Percentiles rank a stretch among this genome's conserved stretches.
Conservation (phyloP, 176 grass and related monocot genomes). For the Aegilops sharonensis region DNA sequence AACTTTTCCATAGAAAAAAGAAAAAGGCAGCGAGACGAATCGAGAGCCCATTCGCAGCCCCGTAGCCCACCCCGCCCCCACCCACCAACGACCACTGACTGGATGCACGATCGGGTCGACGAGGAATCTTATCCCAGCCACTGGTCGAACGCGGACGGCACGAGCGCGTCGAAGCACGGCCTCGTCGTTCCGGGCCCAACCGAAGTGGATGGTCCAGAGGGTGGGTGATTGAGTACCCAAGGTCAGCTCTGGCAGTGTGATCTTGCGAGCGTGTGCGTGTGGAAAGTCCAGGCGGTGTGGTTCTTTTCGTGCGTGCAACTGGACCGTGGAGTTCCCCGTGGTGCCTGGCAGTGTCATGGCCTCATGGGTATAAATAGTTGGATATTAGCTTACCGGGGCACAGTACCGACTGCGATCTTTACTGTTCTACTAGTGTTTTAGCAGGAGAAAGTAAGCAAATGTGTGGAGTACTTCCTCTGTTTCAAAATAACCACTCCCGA, state of each 20-base stretch:
- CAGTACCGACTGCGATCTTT: no score
- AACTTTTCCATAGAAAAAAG: neutral
- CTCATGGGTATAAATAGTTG: no score
- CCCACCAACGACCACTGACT: neutral
- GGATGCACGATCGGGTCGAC: neutral
- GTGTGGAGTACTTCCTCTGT: no score
- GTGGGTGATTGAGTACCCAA: neutral
- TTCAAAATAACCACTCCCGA: no score
- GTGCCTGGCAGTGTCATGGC: no score
- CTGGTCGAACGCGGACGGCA: conserved; percentile 1
- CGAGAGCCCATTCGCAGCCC: neutral
- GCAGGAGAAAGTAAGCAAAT: neutral
- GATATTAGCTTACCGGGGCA: neutral
- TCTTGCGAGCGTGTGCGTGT: neutral
- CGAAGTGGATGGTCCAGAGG: neutral
- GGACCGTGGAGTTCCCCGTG: no score
- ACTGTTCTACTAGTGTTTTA: neutral
- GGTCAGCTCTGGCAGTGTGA: neutral
- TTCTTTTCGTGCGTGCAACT: neutral
- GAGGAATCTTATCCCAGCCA: neutral
- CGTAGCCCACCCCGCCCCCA: neutral
- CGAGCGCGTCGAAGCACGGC: neutral
- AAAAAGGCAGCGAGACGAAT: neutral
- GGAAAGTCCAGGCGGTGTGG: neutral
- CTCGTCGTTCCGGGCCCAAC: neutral